A percentile compares a stretch with the other conserved stretches of the same genome.
These are phyloP conservation scores for Hypoxylon subgilvum DNA, from an alignment of 495 filamentous ascomycete species.

Conservation along the genomic window DNA sequence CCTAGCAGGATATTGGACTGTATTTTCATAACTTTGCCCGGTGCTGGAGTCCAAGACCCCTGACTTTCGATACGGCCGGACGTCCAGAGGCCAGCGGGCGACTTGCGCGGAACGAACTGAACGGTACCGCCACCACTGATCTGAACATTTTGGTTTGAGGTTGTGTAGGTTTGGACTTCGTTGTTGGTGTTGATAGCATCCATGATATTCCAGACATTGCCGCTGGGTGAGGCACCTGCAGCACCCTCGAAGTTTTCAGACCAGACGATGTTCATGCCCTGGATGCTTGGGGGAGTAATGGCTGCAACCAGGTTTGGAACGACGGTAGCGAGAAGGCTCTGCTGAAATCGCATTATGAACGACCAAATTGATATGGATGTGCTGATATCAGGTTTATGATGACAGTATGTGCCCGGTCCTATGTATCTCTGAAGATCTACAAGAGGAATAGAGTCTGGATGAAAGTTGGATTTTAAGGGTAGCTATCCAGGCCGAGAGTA, in stretches of 20 bases:
- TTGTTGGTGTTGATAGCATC: constrained; percentile 52
- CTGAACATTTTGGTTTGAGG: constrained; percentile 51
- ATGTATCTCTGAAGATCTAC: constrained; percentile 27
- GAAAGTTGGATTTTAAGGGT: background rate
- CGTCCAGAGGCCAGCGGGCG: constrained; percentile 50
- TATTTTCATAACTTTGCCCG: constrained; percentile 49
- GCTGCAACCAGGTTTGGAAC: constrained; percentile 36
- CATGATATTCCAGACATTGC: constrained; percentile 47
- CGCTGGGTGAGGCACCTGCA: constrained; percentile 36
- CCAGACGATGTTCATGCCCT: constrained; percentile 42
- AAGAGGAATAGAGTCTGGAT: background rate
- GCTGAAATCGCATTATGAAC: constrained; percentile 43
- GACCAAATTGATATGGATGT: constrained; percentile 1
- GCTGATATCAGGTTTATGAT: constrained; percentile 7
- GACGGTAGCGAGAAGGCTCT: constrained; percentile 28
- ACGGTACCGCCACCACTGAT: constrained; percentile 54
- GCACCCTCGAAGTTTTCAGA: constrained; percentile 42
- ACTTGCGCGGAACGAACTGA: constrained; percentile 53
- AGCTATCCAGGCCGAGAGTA: constrained; percentile 31
- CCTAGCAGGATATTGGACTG: constrained; percentile 53
- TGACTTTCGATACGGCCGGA: constrained; percentile 58
- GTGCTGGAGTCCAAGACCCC: constrained; percentile 47
- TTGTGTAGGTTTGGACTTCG: constrained; percentile 52
- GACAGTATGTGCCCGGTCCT: constrained; percentile 26
- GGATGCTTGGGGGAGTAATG: constrained; percentile 38